phyloP scores from a whole-genome alignment of 2,329 filamentous ascomycete species.

The Didymella exigua region DNA sequence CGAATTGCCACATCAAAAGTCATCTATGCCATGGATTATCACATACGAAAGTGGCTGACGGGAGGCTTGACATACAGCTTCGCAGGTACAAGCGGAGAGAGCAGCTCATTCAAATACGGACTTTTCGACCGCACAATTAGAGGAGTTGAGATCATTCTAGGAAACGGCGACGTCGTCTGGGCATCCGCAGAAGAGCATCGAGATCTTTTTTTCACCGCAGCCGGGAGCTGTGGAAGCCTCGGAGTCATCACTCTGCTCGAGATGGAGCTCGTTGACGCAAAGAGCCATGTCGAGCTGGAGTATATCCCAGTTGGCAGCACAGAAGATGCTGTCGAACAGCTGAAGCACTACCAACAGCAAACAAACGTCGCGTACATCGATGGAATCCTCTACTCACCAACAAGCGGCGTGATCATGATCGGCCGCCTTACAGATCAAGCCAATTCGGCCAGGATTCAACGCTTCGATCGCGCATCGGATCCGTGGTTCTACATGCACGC shows the following conservation, averaged over 20 bases:
- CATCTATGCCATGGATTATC: background rate
- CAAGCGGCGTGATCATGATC: conserved; percentile 64
- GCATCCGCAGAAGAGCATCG: conserved; percentile 53
- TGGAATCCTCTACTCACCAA: conserved; percentile 66
- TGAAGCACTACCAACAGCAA: conserved; percentile 54
- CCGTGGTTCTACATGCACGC: conserved; percentile 78
- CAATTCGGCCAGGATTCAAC: conserved; percentile 41
- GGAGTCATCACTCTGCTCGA: conserved; percentile 67
- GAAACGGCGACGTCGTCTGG: conserved; percentile 60
- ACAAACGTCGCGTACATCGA: conserved; percentile 68
- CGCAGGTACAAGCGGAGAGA: conserved; percentile 70
- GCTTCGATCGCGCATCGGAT: conserved; percentile 65
- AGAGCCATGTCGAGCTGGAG: conserved; percentile 64
- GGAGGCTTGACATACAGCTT: conserved; percentile 48
- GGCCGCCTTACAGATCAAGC: conserved; percentile 62
- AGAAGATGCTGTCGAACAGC: conserved; percentile 55
- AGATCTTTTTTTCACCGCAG: conserved; percentile 65
- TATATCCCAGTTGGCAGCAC: conserved; percentile 63
- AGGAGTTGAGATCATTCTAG: conserved; percentile 67
- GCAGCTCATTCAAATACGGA: conserved; percentile 68
- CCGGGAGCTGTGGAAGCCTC: conserved; percentile 65
- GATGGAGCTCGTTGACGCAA: conserved; percentile 61
- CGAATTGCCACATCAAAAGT: background rate
- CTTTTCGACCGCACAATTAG: conserved; percentile 69
- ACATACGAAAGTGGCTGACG: background rate